A percentile compares a stretch with the other conserved stretches of the same genome.
These are phyloP conservation scores for Citrus cavaleriei DNA, from an alignment of 345 rosid species.

Conservation along the genomic window DNA sequence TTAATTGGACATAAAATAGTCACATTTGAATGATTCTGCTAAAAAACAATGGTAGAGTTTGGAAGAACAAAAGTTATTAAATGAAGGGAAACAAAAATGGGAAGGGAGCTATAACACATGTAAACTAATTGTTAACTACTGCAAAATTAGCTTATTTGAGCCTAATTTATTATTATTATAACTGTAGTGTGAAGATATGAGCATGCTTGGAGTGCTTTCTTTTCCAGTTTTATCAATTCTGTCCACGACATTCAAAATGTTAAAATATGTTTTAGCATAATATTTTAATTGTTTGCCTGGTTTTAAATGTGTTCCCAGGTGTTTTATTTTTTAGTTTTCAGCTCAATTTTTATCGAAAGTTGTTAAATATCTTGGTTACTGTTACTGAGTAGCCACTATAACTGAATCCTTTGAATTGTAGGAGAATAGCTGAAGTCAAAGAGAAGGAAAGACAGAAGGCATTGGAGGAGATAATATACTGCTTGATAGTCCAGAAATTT, in stretches of 20 bases:
- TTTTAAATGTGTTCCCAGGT: neutral
- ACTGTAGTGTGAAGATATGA: neutral
- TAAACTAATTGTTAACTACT: neutral
- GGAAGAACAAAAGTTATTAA: neutral
- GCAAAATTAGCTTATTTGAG: neutral
- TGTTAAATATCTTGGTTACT: neutral
- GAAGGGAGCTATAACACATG: neutral
- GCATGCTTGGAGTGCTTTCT: neutral
- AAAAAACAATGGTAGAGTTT: neutral
- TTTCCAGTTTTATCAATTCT: neutral
- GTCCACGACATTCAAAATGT: neutral
- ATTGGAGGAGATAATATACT: slow-evolving; percentile 81
- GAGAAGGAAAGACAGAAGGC: slow-evolving; percentile 67
- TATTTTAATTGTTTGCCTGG: neutral
- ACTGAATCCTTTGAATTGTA: slow-evolving; percentile 16
- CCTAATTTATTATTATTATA: neutral
- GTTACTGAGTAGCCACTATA: neutral
- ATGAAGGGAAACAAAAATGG: neutral
- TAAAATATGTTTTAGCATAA: neutral
- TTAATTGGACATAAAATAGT: neutral
- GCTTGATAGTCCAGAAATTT: slow-evolving; percentile 71
- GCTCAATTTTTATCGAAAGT: neutral
- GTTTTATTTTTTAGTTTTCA: neutral
- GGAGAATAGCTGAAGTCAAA: slow-evolving; percentile 88
- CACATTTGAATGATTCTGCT: neutral